phyloP scores from a whole-genome alignment of 352 stramenopile genomes.

The Pythium myriotylum region DNA sequence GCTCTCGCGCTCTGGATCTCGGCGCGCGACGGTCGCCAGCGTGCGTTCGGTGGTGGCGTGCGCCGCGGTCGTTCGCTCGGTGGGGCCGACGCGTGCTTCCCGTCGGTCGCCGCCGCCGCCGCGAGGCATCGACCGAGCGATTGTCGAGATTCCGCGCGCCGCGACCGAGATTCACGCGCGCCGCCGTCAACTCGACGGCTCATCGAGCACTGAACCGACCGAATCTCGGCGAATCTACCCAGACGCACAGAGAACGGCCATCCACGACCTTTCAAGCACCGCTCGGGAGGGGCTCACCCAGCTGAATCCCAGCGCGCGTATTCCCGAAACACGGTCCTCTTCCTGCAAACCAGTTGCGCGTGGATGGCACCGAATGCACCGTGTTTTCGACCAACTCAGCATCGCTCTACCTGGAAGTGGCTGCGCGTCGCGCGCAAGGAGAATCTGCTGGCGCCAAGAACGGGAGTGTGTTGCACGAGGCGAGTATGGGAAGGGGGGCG shows the following conservation, averaged over 20 bases:
- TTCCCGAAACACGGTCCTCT: background rate
- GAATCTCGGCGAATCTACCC: constrained; percentile 17
- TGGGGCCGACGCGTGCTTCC: background rate
- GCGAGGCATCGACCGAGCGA: constrained; percentile 1
- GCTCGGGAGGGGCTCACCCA: background rate
- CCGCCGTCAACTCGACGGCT: background rate
- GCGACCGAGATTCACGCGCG: background rate
- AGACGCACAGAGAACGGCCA: constrained; percentile 5
- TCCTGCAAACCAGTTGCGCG: too few relatives aligned
- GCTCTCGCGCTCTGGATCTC: too few relatives aligned
- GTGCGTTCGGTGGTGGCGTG: constrained; percentile 1
- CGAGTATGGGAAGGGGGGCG: constrained; percentile 4
- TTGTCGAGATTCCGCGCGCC: constrained; percentile 9
- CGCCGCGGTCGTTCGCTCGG: background rate
- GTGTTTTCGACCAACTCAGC: background rate
- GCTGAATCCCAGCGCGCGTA: background rate
- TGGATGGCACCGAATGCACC: constrained; percentile 1
- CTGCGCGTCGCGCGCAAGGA: background rate
- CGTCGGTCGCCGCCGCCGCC: background rate
- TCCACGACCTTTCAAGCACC: constrained; percentile 9
- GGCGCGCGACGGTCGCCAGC: background rate
- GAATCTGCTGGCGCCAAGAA: constrained; percentile 8
- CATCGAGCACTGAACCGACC: background rate
- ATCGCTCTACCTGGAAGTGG: background rate
- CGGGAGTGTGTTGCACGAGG: constrained; percentile 4